Percentiles rank a stretch among this genome's conserved stretches.
These are phyloP conservation scores for Senna tora DNA, from an alignment of 306 rosid genomes.

Conservation along the genomic window DNA sequence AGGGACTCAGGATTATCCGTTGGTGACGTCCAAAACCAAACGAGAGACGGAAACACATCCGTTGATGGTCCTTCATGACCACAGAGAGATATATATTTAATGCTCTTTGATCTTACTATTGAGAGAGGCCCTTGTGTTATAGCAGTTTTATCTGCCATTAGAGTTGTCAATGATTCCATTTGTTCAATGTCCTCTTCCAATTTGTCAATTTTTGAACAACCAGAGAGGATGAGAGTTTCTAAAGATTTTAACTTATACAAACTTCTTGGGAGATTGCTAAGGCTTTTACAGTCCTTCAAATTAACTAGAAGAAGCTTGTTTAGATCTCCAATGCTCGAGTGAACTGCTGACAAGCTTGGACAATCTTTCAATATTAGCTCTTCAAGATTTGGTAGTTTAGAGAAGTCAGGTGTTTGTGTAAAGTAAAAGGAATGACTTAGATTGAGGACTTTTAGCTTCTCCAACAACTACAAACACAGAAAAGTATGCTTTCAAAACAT, in stretches of 20 bases:
- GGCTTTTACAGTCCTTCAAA: not conserved
- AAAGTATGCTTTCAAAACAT: not conserved
- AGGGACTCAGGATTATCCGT: not conserved
- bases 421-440: not conserved
- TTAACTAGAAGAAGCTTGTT: not conserved
- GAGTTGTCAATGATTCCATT: not conserved
- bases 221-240: not conserved
- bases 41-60: not conserved
- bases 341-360: not conserved
- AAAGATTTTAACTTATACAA: not conserved
- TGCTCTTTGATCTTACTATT: not conserved
- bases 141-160: not conserved
- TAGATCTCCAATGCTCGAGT: not conserved
- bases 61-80: not conserved
- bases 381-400: not conserved
- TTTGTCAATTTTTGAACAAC: not conserved
- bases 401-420: not conserved
- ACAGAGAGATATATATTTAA: not conserved
- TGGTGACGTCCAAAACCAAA: not conserved
- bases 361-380: not conserved
- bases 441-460: not conserved
- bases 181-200: not conserved
- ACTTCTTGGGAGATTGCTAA: not conserved
- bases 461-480: not conserved
- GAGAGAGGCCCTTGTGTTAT: not conserved